Percentiles rank a stretch among this genome's conserved stretches.
Conservation (phyloP, 1,284 basidiomycete genomes). For the Puccinia polysora region DNA sequence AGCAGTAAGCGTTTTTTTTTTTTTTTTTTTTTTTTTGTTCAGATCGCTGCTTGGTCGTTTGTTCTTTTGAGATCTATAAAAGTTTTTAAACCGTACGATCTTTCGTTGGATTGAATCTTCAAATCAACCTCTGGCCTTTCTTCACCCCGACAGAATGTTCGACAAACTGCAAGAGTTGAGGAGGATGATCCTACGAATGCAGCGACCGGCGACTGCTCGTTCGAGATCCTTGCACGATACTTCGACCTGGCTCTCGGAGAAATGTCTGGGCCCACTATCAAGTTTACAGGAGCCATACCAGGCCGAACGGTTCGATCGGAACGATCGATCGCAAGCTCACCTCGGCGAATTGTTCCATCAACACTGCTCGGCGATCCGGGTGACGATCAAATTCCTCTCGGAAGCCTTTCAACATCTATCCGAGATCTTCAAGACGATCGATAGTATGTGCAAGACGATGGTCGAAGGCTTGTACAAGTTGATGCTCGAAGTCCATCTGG, state of each 20-base stretch:
- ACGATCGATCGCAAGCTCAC: conserved; percentile 12
- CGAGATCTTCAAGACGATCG: conserved; percentile 5
- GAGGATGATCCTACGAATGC: background rate
- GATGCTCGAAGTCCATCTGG: conserved; percentile 23
- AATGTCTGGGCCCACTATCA: background rate
- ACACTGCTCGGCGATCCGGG: conserved; percentile 6
- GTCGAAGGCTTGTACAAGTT: conserved; percentile 31
- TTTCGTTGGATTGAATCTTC: background rate
- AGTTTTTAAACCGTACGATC: background rate
- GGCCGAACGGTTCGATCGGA: conserved; percentile 27
- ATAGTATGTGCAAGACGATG: conserved; percentile 31
- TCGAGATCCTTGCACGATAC: conserved; percentile 1
- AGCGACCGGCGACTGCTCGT: conserved; percentile 6
- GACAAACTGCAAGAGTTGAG: conserved; percentile 19
- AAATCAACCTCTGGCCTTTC: background rate
- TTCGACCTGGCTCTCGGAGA: conserved; percentile 11
- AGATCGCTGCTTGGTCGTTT: too few species aligned
- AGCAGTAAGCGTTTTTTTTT: conserved; percentile 22
- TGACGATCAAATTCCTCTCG: conserved; percentile 14
- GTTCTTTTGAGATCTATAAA: background rate
- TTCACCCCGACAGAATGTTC: conserved; percentile 13
- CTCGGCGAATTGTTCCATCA: conserved; percentile 12
- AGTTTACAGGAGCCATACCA: conserved; percentile 25
- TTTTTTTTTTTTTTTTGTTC: conserved; percentile 21
- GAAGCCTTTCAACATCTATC: conserved; percentile 13